A percentile compares a stretch with the other conserved stretches of the same genome.
These are phyloP conservation scores for Chamaecrista fasciculata DNA, from an alignment of 306 rosid genomes.

Conservation along the genomic window DNA sequence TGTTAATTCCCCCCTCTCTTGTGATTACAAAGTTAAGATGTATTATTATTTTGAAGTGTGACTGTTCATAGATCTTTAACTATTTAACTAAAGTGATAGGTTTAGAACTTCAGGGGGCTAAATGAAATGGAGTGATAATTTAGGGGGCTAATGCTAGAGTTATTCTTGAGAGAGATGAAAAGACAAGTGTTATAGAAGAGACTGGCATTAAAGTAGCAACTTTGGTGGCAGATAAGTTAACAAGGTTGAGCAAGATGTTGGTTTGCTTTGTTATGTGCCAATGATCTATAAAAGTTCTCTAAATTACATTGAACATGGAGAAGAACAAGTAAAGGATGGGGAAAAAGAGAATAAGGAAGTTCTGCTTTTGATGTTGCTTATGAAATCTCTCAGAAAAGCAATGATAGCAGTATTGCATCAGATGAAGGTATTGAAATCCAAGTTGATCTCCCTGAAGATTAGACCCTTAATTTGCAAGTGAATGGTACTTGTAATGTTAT, in stretches of 20 bases:
- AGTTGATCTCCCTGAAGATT: too few species aligned
- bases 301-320: slow-evolving; percentile 31
- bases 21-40: too few species aligned
- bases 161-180: slow-evolving; percentile 49
- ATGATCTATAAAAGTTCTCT: slow-evolving; percentile 30
- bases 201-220: slow-evolving; percentile 45
- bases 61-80: too few species aligned
- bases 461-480: too few species aligned
- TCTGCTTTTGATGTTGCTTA: slow-evolving; percentile 56
- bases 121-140: too few species aligned
- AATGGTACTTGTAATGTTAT: too few species aligned
- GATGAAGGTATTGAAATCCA: slow-evolving; percentile 54
- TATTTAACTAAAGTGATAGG: too few species aligned
- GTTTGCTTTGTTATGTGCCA: slow-evolving; percentile 42
- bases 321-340: slow-evolving; percentile 36
- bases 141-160: too few species aligned
- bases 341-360: slow-evolving; percentile 39
- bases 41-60: too few species aligned
- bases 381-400: slow-evolving; percentile 58
- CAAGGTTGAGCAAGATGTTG: slow-evolving; percentile 38
- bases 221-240: slow-evolving; percentile 37
- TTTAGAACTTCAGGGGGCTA: too few species aligned
- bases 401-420: slow-evolving; percentile 52
- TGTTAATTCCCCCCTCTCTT: too few species aligned
- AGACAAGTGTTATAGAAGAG: slow-evolving; percentile 44